Evolutionary conservation across 2,329 filamentous ascomycete species (phyloP).

Genomic region (Colletotrichum sp.): DNA sequence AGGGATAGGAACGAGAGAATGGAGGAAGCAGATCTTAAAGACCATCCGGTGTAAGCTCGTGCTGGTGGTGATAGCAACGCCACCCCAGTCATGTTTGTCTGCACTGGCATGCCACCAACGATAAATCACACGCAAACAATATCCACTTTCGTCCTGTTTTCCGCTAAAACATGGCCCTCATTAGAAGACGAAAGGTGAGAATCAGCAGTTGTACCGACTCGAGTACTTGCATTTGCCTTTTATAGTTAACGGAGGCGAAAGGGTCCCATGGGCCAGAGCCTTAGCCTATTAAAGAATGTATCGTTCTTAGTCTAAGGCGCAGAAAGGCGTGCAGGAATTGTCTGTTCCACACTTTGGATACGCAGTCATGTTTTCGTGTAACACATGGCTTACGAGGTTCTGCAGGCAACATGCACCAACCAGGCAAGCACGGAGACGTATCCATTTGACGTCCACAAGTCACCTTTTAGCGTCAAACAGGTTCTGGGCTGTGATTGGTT

Average conservation of each 20-base stretch:
- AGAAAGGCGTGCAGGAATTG: background rate
- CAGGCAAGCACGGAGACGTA: background rate
- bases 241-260: background rate
- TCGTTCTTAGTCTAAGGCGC: background rate
- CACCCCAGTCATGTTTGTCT: background rate
- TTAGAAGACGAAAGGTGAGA: background rate
- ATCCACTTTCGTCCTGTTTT: background rate
- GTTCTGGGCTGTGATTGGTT: too few species aligned
- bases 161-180: background rate
- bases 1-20: background rate
- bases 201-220: background rate
- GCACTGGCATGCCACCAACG: background rate
- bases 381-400: background rate
- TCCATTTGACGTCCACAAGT: too few species aligned
- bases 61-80: background rate
- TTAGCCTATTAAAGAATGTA: background rate
- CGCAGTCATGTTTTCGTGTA: background rate
- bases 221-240: background rate
- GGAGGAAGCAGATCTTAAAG: background rate
- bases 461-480: too few species aligned
- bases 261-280: background rate
- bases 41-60: background rate
- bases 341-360: background rate
- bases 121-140: background rate
- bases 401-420: background rate